Percentiles rank a stretch among this genome's conserved stretches.
phyloP scores from a whole-genome alignment of 1,284 basidiomycete genomes.

The Abortiporus biennis region DNA sequence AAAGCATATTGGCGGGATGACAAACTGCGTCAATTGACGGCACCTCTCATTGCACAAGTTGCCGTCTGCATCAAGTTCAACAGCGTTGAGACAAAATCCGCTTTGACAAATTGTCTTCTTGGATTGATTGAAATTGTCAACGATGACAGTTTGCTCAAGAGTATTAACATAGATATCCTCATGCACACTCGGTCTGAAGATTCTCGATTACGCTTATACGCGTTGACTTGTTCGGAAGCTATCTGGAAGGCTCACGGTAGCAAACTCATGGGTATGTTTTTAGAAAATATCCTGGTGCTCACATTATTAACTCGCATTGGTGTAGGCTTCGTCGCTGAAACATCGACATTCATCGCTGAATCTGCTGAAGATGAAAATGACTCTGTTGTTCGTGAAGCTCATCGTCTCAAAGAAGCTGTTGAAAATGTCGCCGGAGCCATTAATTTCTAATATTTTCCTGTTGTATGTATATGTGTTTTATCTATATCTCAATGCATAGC shows the following conservation, averaged over 20 bases:
- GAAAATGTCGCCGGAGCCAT: conserved; percentile 68
- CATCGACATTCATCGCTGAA: conserved; percentile 78
- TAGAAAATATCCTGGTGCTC: background rate
- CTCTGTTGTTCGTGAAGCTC: conserved; percentile 60
- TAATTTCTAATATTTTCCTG: conserved; percentile 23
- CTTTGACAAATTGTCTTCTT: conserved; percentile 42
- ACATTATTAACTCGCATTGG: background rate
- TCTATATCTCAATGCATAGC: too few relatives aligned
- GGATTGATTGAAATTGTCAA: conserved; percentile 50
- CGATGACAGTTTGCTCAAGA: conserved; percentile 68
- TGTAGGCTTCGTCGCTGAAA: conserved; percentile 68
- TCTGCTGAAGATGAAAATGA: conserved; percentile 82
- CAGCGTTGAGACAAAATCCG: conserved; percentile 30
- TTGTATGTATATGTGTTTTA: too few relatives aligned
- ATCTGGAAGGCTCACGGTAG: conserved; percentile 79
- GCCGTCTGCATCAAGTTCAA: conserved; percentile 38
- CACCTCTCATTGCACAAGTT: conserved; percentile 62
- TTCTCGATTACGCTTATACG: conserved; percentile 56
- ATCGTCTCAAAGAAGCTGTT: conserved; percentile 59
- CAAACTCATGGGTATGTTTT: conserved; percentile 57
- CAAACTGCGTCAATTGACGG: conserved; percentile 58
- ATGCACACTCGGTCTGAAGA: conserved; percentile 86
- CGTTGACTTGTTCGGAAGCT: conserved; percentile 62
- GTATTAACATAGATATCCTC: conserved; percentile 79
- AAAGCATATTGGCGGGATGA: conserved; percentile 91